Evolutionary conservation across 2,329 filamentous ascomycete genomes (phyloP).

Genomic region (Talaromyces sp.): DNA sequence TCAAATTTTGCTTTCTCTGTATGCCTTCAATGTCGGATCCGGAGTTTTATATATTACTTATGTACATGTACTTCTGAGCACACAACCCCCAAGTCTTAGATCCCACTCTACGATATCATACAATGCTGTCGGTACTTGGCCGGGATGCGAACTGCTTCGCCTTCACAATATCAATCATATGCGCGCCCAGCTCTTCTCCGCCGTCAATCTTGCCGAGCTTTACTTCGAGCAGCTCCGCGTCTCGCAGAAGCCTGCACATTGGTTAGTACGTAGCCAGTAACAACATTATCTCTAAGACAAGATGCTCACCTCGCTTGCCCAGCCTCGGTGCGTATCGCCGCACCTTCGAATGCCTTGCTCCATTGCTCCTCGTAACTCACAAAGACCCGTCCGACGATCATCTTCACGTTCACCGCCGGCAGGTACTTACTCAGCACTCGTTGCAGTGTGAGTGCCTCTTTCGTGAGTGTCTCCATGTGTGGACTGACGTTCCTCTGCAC

Average conservation of each 20-base stretch:
- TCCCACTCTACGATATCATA: neutral
- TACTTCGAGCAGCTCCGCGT: conserved; percentile 43
- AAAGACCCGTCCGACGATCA: conserved; percentile 85
- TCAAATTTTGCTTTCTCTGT: neutral
- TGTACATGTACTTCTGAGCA: neutral
- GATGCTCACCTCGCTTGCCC: conserved; percentile 64
- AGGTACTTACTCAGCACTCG: conserved; percentile 78
- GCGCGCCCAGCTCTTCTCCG: conserved; percentile 66
- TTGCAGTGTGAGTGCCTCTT: conserved; percentile 78
- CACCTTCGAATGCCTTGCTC: conserved; percentile 62
- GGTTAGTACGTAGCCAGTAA: too few species aligned
- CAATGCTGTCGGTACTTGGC: neutral
- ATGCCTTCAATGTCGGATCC: neutral
- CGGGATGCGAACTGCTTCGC: conserved; percentile 20
- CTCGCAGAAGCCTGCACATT: conserved; percentile 62
- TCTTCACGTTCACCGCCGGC: conserved; percentile 66
- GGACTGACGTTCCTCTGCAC: conserved; percentile 50
- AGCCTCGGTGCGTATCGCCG: conserved; percentile 58
- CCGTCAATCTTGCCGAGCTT: conserved; percentile 74
- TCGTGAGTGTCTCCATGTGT: conserved; percentile 82
- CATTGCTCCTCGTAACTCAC: conserved; percentile 74
- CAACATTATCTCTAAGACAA: neutral
- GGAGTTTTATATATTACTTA: neutral
- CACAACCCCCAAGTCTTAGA: too few species aligned
- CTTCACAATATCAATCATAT: conserved; percentile 52